phyloP scores from a whole-genome alignment of 2,329 filamentous ascomycete species.

The Penicillium paneum region DNA sequence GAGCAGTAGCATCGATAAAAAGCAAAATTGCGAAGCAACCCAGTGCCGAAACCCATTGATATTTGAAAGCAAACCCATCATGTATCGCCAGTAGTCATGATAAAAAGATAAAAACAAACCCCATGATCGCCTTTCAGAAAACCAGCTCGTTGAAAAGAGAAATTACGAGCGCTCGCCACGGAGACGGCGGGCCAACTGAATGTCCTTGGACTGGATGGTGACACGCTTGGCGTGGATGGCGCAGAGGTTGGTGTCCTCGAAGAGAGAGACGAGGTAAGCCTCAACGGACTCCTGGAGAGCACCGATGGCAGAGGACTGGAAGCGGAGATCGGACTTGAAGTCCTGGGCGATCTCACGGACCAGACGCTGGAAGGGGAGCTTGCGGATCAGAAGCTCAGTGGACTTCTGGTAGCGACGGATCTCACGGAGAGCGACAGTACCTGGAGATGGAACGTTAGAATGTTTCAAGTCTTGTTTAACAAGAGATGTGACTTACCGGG shows the following conservation, averaged over 20 bases:
- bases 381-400: constrained; percentile 92
- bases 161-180: constrained; percentile 83
- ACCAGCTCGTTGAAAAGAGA: constrained; percentile 28
- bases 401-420: constrained; percentile 98
- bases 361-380: constrained; percentile 95
- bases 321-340: constrained; percentile 92
- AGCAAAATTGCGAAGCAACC: constrained; percentile 35
- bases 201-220: constrained; percentile 91
- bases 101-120: constrained; percentile 37
- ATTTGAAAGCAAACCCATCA: constrained; percentile 44
- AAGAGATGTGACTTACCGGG: constrained; percentile 57
- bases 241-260: constrained; percentile 97
- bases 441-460: constrained; percentile 37
- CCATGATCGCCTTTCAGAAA: constrained; percentile 42
- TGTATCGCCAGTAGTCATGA: constrained; percentile 45
- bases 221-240: constrained; percentile 99
- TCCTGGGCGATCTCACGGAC: constrained; percentile 96
- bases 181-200: constrained; percentile 92
- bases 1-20: constrained; percentile 32
- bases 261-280: constrained; percentile 96
- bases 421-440: constrained; percentile 95
- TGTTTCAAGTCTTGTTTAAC: neutral
- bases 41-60: constrained; percentile 40
- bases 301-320: constrained; percentile 97
- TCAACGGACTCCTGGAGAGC: constrained; percentile 98